Conservation (phyloP, 2,329 filamentous ascomycete species). For the Chaetomium olivaceum region DNA sequence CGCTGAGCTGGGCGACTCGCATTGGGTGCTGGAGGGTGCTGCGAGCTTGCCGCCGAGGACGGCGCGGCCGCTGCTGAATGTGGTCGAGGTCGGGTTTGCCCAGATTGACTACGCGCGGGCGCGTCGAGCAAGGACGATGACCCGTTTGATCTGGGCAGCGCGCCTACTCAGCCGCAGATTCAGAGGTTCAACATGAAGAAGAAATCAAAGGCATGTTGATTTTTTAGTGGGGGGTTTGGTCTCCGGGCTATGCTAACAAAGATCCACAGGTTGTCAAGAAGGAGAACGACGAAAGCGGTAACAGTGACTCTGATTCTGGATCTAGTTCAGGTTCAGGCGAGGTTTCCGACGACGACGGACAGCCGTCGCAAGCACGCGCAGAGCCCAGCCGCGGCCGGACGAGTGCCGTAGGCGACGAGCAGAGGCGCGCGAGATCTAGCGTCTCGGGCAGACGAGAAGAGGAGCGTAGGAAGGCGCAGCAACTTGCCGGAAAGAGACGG, state of each 20-base stretch:
- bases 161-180: slow-evolving; percentile 26
- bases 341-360: slow-evolving; percentile 39
- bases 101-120: slow-evolving; percentile 46
- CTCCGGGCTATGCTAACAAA: slow-evolving; percentile 10
- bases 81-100: slow-evolving; percentile 61
- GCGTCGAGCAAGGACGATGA: slow-evolving; percentile 41
- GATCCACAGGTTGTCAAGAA: slow-evolving; percentile 10
- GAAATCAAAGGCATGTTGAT: slow-evolving; percentile 31
- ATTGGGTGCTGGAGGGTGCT: slow-evolving; percentile 69
- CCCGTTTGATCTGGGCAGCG: slow-evolving; percentile 21
- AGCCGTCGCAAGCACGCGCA: slow-evolving; percentile 2
- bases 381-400: slow-evolving; percentile 34
- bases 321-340: slow-evolving; percentile 41
- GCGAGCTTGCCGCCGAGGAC: slow-evolving; percentile 37
- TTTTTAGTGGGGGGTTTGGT: background rate
- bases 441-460: slow-evolving; percentile 46
- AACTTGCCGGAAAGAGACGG: slow-evolving; percentile 59
- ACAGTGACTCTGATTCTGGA: slow-evolving; percentile 23
- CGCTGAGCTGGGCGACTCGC: slow-evolving; percentile 65
- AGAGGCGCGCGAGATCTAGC: slow-evolving; percentile 28
- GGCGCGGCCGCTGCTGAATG: slow-evolving; percentile 47
- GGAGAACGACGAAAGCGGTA: slow-evolving; percentile 16
- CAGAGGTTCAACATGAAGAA: slow-evolving; percentile 41
- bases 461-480: slow-evolving; percentile 49
- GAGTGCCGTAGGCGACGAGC: slow-evolving; percentile 10